Conservation (phyloP, 2,329 filamentous ascomycete genomes). For the Purpureocillium lavendulum region DNA sequence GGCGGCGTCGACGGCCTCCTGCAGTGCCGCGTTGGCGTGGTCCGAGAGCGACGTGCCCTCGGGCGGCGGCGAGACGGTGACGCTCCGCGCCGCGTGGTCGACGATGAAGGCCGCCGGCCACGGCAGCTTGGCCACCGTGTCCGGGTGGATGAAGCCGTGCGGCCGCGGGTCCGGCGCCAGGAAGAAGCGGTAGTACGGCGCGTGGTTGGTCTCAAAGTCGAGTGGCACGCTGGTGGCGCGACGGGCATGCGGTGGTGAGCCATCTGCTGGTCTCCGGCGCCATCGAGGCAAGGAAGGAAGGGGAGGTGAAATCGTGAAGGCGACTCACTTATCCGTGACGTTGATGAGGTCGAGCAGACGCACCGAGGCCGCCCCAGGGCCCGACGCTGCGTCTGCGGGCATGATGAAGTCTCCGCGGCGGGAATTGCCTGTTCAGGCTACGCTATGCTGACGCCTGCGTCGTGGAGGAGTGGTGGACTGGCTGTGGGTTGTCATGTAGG, state of each 20-base stretch:
- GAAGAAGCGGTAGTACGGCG: slow-evolving; percentile 35
- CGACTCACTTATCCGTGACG: slow-evolving; percentile 32
- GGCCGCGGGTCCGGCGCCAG: slow-evolving; percentile 34
- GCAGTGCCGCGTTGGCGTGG: slow-evolving; percentile 29
- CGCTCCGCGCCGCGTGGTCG: slow-evolving; percentile 18
- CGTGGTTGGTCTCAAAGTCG: slow-evolving; percentile 26
- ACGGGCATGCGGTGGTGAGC: slow-evolving; percentile 7
- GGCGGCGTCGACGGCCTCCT: slow-evolving; percentile 28
- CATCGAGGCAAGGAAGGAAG: neutral
- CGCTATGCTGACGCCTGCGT: too few relatives aligned
- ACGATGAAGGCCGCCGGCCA: slow-evolving; percentile 33
- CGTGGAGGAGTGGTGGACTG: too few relatives aligned
- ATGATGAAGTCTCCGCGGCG: too few relatives aligned
- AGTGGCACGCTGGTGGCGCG: slow-evolving; percentile 39
- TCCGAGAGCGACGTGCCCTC: slow-evolving; percentile 12
- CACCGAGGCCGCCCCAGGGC: too few relatives aligned
- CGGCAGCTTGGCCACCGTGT: slow-evolving; percentile 36
- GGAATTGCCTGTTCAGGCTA: too few relatives aligned
- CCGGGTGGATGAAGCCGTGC: slow-evolving; percentile 41
- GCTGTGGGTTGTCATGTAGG: too few relatives aligned
- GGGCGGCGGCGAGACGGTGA: slow-evolving; percentile 21
- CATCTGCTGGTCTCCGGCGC: neutral
- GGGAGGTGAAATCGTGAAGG: neutral
- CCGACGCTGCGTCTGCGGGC: too few relatives aligned
- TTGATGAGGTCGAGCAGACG: slow-evolving; percentile 28